Percentiles rank a stretch among this genome's conserved stretches.
phyloP scores from a whole-genome alignment of 2,329 filamentous ascomycete genomes.

The Massarina eburnea region DNA sequence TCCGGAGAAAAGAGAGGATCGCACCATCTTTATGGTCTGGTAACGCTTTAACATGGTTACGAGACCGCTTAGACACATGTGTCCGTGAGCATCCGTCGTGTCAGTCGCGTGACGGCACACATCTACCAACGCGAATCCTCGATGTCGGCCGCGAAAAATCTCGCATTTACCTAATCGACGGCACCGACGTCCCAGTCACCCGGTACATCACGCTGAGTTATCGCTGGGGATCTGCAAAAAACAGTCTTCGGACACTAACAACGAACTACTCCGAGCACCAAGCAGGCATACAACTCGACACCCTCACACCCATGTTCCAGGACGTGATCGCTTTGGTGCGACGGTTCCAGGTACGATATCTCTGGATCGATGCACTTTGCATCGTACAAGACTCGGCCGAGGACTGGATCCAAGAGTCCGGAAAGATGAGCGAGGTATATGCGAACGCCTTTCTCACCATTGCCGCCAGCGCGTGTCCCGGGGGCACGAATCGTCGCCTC shows the following conservation, averaged over 20 bases:
- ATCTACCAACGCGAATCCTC: not conserved
- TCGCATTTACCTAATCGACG: not conserved
- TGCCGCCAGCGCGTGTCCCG: not conserved
- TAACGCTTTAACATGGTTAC: not conserved
- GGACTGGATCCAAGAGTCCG: not conserved
- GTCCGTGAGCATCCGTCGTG: not conserved
- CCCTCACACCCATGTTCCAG: not conserved
- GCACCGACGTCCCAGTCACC: not conserved
- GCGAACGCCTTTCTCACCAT: not conserved
- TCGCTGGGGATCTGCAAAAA: not conserved
- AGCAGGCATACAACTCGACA: not conserved
- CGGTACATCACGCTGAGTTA: not conserved
- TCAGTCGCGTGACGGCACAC: not conserved
- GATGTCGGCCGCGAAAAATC: not conserved
- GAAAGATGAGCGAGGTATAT: constrained; percentile 1
- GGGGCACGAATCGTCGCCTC: not conserved
- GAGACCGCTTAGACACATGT: not conserved
- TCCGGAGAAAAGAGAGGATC: not conserved
- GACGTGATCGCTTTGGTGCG: not conserved
- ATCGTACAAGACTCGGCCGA: constrained; percentile 1
- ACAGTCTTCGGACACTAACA: not conserved
- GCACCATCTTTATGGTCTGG: not conserved
- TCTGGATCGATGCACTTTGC: not conserved
- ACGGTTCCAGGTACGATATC: not conserved
- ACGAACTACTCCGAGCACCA: not conserved